Conservation (phyloP, 2,329 filamentous ascomycete genomes). For the Calonectria naviculata region DNA sequence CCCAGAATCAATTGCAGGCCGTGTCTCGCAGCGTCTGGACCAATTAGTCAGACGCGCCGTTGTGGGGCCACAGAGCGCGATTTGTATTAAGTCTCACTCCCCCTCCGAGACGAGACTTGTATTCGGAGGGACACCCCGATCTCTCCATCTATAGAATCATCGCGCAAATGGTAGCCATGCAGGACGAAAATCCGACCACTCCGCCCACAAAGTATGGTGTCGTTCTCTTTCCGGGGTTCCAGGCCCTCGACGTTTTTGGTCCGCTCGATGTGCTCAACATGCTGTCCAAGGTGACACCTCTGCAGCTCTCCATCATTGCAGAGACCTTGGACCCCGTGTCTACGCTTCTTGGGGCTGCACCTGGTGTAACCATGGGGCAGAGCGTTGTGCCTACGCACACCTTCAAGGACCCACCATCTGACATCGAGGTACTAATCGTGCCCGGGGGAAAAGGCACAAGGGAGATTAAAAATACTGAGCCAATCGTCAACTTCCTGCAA, state of each 20-base stretch:
- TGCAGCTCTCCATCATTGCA: constrained; percentile 43
- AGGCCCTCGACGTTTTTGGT: constrained; percentile 44
- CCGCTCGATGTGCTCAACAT: constrained; percentile 49
- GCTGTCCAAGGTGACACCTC: constrained; percentile 34
- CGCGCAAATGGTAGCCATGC: background rate
- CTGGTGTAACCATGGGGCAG: constrained; percentile 40
- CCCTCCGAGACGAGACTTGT: background rate
- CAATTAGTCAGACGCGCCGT: background rate
- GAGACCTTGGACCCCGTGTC: constrained; percentile 43
- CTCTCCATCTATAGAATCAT: background rate
- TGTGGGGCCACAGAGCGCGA: background rate
- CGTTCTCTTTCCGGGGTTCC: constrained; percentile 36
- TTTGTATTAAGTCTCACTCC: background rate
- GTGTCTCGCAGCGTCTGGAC: background rate
- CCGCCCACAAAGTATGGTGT: constrained; percentile 33
- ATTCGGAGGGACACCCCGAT: background rate
- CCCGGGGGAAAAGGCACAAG: constrained; percentile 51
- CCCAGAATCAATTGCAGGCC: background rate
- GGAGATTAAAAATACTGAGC: constrained; percentile 31
- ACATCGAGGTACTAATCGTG: constrained; percentile 52
- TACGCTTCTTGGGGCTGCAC: constrained; percentile 23
- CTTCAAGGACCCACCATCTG: constrained; percentile 45
- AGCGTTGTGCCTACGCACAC: constrained; percentile 50
- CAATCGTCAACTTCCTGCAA: constrained; percentile 54
- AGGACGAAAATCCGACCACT: background rate